Evolutionary conservation across 305 asterid genomes (phyloP).

Genomic region (Fraxinus latifolia): DNA sequence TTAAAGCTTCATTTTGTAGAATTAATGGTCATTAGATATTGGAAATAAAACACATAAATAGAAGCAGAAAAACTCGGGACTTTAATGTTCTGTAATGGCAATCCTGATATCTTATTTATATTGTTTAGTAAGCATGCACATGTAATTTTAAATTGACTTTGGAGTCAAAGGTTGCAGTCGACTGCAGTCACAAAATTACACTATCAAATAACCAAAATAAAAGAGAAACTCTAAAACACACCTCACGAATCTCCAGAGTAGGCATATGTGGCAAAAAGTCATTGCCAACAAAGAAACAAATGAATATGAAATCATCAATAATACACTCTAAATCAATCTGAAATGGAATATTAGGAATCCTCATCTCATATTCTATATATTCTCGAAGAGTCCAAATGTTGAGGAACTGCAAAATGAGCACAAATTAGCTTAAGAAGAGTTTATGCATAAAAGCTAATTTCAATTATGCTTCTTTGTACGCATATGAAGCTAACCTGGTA

Average conservation of each 20-base stretch:
- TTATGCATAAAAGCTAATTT: background rate
- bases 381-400: slow-evolving; percentile 96
- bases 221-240: slow-evolving; percentile 33
- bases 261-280: slow-evolving; percentile 99
- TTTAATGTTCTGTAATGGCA: background rate
- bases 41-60: background rate
- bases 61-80: background rate
- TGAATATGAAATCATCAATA: slow-evolving; percentile 88
- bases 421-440: slow-evolving; percentile 19
- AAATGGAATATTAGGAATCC: slow-evolving; percentile 79
- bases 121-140: background rate
- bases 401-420: slow-evolving; percentile 63
- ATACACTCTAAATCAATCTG: slow-evolving; percentile 79
- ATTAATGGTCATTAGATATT: slow-evolving; percentile 8
- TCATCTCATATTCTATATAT: slow-evolving; percentile 89
- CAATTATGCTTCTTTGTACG: slow-evolving; percentile 4
- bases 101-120: slow-evolving; percentile 10
- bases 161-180: slow-evolving; percentile 1
- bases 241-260: slow-evolving; percentile 99
- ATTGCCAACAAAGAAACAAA: slow-evolving; percentile 97
- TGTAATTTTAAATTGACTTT: background rate
- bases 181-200: background rate
- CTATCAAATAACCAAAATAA: slow-evolving; percentile 12
- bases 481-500: slow-evolving; percentile 56
- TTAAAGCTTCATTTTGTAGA: background rate